Conservation (phyloP, 2,329 filamentous ascomycete species). For the Fulvia fulva region DNA sequence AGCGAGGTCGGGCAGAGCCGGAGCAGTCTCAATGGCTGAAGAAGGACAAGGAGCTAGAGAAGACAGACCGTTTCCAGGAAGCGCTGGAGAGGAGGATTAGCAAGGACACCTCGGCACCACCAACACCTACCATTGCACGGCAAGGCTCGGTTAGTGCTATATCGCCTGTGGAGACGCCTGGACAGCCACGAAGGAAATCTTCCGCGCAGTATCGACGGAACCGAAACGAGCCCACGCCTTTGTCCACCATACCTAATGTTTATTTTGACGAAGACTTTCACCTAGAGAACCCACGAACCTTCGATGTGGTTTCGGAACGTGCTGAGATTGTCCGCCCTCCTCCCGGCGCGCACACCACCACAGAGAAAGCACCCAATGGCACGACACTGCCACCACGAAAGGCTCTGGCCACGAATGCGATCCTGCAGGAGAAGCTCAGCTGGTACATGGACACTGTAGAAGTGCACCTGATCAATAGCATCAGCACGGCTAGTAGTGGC, state of each 20-base stretch:
- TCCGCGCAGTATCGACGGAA: slow-evolving; percentile 54
- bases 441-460: slow-evolving; percentile 99
- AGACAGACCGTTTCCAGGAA: slow-evolving; percentile 48
- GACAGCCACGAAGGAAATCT: slow-evolving; percentile 46
- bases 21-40: slow-evolving; percentile 53
- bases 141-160: slow-evolving; percentile 39
- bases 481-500: slow-evolving; percentile 89
- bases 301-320: slow-evolving; percentile 92
- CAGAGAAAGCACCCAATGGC: slow-evolving; percentile 51
- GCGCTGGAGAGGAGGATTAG: slow-evolving; percentile 42
- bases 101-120: slow-evolving; percentile 32
- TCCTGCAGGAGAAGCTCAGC: slow-evolving; percentile 93
- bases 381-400: slow-evolving; percentile 63
- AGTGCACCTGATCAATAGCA: slow-evolving; percentile 92
- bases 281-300: slow-evolving; percentile 90
- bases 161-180: slow-evolving; percentile 47
- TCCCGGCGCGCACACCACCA: slow-evolving; percentile 41
- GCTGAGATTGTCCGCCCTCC: slow-evolving; percentile 85
- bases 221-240: slow-evolving; percentile 70
- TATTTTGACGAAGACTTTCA: slow-evolving; percentile 96
- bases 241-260: slow-evolving; percentile 86
- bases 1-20: slow-evolving; percentile 73
- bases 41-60: slow-evolving; percentile 42
- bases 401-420: slow-evolving; percentile 90
- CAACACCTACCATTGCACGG: slow-evolving; percentile 35